Base-by-base conservation (phyloP, 1,139 yeast genomes). In the Wickerhamiella infanticola region DNA sequence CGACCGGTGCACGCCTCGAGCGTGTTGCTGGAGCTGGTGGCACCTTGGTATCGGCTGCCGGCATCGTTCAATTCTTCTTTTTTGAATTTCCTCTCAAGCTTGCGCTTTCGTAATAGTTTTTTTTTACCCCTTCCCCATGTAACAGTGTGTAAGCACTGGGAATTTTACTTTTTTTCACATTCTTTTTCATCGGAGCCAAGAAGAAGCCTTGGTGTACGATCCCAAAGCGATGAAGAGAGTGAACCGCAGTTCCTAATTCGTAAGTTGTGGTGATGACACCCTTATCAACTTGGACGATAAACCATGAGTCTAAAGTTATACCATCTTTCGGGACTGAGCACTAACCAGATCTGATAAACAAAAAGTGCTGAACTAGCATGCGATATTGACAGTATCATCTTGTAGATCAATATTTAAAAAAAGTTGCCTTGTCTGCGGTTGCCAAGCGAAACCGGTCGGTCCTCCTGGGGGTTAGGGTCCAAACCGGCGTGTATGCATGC, bases 251-350 rank as follows among this genome's bases (percentile, higher is more conserved):
- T 25, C 23, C 23, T 18, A 41, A 35, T 26, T 24, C 18, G 44
- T 46, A 43, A 41, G 46, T 46, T 47, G 54, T 51, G 49, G 48
- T 53, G 56, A 53, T 53, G 56, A 53, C 46, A 38, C 48, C 41
- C 50, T 45, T 51, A 47, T 45, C 51, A 49, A 50, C 54, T 51
- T 46, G 44, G 56, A 41, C 45, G 42, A 42, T 29, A 7, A 26
- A 37, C 23, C 48, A 47, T 54, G 57, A 52, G 55, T 55, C 55
- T 44, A 49, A 45, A 50, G 55, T 54, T 52, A 54, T 47, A 54
- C 57, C 57, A 54, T 54, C 57, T 54, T 53, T 54, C 57, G 57
- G 57, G 57, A 53, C 57, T 54, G 57, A 53, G 55, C 47, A 45
- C 52, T 51, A 49, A 51, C 55, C 37, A 13, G 18, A 18, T 18